A percentile compares a stretch with the other conserved stretches of the same genome.
phyloP scores from a whole-genome alignment of 106 monocot genomes.

The Posidonia australis region DNA sequence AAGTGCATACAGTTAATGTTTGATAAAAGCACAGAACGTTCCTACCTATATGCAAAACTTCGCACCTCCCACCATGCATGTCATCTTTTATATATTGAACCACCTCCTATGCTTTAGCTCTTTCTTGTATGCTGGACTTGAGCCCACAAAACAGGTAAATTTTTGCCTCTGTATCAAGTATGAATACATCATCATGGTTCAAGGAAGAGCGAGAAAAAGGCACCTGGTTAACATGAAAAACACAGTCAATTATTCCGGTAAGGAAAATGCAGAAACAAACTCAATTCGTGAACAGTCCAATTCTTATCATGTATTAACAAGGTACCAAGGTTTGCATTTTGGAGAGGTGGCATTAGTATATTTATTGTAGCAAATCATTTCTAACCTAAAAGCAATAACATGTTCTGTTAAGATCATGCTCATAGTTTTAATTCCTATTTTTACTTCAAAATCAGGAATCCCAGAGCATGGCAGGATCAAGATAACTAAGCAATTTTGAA shows the following conservation, averaged over 20 bases:
- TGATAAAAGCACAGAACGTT: not conserved
- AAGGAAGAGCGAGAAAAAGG: slow-evolving; percentile 21
- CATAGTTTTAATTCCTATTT: no score
- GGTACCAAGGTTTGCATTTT: not conserved
- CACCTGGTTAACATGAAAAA: slow-evolving; percentile 11
- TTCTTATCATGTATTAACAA: not conserved
- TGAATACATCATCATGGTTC: slow-evolving; percentile 20
- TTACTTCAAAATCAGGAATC: no score
- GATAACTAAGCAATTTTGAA: no score
- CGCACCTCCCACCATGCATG: slow-evolving; percentile 12
- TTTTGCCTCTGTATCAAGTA: slow-evolving; percentile 18
- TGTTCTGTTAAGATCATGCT: no score
- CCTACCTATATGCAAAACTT: slow-evolving; percentile 15
- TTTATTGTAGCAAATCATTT: not conserved
- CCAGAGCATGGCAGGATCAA: no score
- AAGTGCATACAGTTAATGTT: not conserved
- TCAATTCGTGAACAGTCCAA: not conserved
- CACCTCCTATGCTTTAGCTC: slow-evolving; percentile 24
- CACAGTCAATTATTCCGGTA: not conserved
- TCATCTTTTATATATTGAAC: slow-evolving; percentile 16
- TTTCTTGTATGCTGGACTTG: slow-evolving; percentile 17
- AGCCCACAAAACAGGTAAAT: slow-evolving; percentile 18
- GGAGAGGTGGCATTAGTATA: not conserved
- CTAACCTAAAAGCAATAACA: not conserved
- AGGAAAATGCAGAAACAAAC: not conserved